phyloP scores from a whole-genome alignment of 208 protist genomes.

The Acanthamoeba sp. region DNA sequence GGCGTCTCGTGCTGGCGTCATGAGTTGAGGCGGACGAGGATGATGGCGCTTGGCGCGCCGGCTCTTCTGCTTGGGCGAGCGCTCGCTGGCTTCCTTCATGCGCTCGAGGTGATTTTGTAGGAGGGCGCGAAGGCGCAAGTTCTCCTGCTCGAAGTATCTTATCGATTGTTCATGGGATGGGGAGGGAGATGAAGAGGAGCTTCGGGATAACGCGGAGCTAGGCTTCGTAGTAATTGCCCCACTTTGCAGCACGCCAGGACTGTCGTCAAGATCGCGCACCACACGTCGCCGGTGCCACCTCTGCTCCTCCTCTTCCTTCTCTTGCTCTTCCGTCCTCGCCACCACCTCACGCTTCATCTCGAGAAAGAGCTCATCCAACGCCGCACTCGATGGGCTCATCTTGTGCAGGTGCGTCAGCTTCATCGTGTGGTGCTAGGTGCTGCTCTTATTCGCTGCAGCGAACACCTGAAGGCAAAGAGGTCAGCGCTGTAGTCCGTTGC shows the following conservation, averaged over 20 bases:
- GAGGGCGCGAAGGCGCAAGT: neutral
- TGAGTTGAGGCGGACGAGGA: neutral
- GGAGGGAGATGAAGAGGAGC: conserved; percentile 3
- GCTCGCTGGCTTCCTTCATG: neutral
- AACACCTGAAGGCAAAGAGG: too few relatives aligned
- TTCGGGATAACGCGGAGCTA: too few relatives aligned
- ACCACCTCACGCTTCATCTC: neutral
- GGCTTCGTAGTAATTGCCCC: too few relatives aligned
- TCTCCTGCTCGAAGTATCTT: neutral
- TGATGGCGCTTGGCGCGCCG: neutral
- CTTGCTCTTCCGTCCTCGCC: neutral
- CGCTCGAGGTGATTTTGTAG: neutral
- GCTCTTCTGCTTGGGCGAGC: neutral
- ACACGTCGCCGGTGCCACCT: too few relatives aligned
- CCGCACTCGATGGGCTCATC: too few relatives aligned
- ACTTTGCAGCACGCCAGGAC: too few relatives aligned
- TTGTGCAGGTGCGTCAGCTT: too few relatives aligned
- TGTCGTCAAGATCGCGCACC: too few relatives aligned
- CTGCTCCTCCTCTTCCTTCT: too few relatives aligned
- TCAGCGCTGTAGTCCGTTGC: too few relatives aligned
- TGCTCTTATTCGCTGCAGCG: too few relatives aligned
- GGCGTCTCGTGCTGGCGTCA: neutral
- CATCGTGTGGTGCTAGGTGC: too few relatives aligned
- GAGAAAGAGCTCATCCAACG: neutral
- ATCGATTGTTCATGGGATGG: neutral